Percentiles rank a stretch among this genome's conserved stretches.
phyloP scores from a whole-genome alignment of 768 basidiomycete species.

The Tylopilus rubrobrunneus region DNA sequence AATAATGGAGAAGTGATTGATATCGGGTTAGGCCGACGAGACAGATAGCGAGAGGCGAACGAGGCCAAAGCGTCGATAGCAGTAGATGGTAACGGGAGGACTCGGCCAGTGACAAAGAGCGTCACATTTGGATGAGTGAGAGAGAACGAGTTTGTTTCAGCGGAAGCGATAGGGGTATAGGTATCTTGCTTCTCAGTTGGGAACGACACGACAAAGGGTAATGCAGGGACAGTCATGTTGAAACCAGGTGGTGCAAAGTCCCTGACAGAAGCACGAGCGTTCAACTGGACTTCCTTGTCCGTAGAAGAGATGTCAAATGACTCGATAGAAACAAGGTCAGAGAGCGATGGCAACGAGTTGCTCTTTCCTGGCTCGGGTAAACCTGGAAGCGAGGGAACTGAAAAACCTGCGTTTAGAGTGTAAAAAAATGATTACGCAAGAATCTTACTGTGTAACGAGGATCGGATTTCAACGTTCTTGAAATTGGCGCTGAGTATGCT shows the following conservation, averaged over 20 bases:
- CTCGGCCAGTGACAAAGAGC: constrained; percentile 49
- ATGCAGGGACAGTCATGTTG: constrained; percentile 46
- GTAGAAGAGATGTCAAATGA: constrained; percentile 47
- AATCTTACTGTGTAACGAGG: constrained; percentile 54
- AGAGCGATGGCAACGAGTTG: constrained; percentile 50
- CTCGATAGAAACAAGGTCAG: constrained; percentile 56
- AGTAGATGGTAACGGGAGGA: constrained; percentile 50
- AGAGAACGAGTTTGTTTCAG: constrained; percentile 50
- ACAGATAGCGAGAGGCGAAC: constrained; percentile 64
- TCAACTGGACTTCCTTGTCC: constrained; percentile 36
- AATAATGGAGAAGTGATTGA: constrained; percentile 54
- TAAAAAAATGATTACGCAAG: background rate
- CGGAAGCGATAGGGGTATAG: constrained; percentile 48
- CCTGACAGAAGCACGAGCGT: constrained; percentile 53
- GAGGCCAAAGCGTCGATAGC: constrained; percentile 44
- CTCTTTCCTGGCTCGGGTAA: constrained; percentile 56
- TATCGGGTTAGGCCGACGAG: constrained; percentile 53
- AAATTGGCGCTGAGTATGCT: constrained; percentile 36
- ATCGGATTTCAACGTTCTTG: constrained; percentile 40
- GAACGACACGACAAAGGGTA: constrained; percentile 63
- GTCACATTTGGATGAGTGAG: constrained; percentile 70
- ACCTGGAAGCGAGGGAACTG: constrained; percentile 65
- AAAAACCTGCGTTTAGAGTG: constrained; percentile 6
- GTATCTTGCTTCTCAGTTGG: constrained; percentile 27
- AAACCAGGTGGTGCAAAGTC: constrained; percentile 54